These are phyloP conservation scores for Trichoderma asperelloides DNA, from an alignment of 495 filamentous ascomycete genomes.

Conservation along the genomic window DNA sequence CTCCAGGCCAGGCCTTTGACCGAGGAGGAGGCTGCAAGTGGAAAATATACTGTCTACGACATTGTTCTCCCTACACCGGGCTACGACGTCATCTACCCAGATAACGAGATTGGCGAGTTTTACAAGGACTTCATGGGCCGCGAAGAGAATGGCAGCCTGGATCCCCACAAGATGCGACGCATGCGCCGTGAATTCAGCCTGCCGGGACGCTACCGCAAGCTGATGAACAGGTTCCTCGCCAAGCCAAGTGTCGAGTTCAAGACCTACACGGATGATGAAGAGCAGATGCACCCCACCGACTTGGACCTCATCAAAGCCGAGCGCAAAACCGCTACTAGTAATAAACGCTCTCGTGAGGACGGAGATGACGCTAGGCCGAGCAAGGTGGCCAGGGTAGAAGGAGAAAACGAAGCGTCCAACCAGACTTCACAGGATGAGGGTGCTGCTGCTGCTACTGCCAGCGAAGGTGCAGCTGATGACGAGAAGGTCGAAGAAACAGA, in stretches of 20 bases:
- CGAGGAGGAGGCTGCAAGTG: slow-evolving; percentile 67
- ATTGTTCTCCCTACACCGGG: slow-evolving; percentile 92
- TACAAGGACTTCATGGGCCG: slow-evolving; percentile 79
- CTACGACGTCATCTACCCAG: slow-evolving; percentile 79
- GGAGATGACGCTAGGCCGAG: not conserved
- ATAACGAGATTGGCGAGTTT: slow-evolving; percentile 69
- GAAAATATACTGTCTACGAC: slow-evolving; percentile 76
- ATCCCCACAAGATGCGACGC: slow-evolving; percentile 82
- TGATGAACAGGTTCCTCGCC: slow-evolving; percentile 59
- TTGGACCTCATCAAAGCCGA: slow-evolving; percentile 42
- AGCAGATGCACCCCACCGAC: slow-evolving; percentile 85
- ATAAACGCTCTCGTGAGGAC: slow-evolving; percentile 9
- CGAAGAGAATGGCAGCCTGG: slow-evolving; percentile 62
- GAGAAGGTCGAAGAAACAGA: slow-evolving; percentile 9
- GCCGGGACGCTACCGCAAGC: slow-evolving; percentile 78
- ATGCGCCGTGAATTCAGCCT: slow-evolving; percentile 77
- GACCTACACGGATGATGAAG: slow-evolving; percentile 56
- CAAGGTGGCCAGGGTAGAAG: not conserved
- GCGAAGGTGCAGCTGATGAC: not conserved
- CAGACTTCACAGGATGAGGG: not conserved
- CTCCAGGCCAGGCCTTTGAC: slow-evolving; percentile 66
- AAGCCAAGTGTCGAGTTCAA: slow-evolving; percentile 54
- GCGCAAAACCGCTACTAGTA: slow-evolving; percentile 17
- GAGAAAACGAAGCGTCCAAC: not conserved
- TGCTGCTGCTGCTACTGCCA: not conserved